These are phyloP conservation scores for Dovyalis caffra DNA, from an alignment of 345 rosid genomes.

Conservation along the genomic window DNA sequence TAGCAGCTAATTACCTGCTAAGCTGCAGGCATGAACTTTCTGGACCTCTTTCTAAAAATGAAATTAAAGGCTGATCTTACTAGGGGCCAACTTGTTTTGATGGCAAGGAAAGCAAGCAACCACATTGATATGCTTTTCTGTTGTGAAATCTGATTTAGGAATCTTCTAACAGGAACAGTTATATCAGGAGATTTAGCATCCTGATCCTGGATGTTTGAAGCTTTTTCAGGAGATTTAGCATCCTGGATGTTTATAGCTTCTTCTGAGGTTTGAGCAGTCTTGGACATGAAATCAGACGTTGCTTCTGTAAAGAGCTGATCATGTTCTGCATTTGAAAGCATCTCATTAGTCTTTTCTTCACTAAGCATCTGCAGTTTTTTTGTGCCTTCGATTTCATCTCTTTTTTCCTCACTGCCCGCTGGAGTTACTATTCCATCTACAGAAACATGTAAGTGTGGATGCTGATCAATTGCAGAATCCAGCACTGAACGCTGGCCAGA, in stretches of 20 bases:
- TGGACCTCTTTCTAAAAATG: slow-evolving; percentile 48
- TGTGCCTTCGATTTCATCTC: not conserved
- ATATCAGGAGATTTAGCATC: slow-evolving; percentile 21
- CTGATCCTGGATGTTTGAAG: slow-evolving; percentile 21
- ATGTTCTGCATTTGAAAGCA: slow-evolving; percentile 22
- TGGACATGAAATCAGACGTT: slow-evolving; percentile 16
- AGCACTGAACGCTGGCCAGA: slow-evolving; percentile 17
- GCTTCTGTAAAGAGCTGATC: slow-evolving; percentile 19
- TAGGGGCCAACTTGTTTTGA: slow-evolving; percentile 60
- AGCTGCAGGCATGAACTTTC: slow-evolving; percentile 17
- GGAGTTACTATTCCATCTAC: slow-evolving; percentile 77
- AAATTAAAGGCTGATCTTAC: slow-evolving; percentile 46
- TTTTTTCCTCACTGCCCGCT: slow-evolving; percentile 37
- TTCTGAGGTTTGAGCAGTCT: slow-evolving; percentile 19
- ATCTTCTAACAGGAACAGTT: slow-evolving; percentile 34
- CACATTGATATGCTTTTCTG: slow-evolving; percentile 43
- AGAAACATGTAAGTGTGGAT: slow-evolving; percentile 56
- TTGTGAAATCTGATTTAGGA: slow-evolving; percentile 38
- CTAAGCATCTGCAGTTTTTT: not conserved
- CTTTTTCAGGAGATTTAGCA: slow-evolving; percentile 18
- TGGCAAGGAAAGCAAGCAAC: slow-evolving; percentile 58
- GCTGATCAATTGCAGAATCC: slow-evolving; percentile 62
- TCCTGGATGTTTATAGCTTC: slow-evolving; percentile 20
- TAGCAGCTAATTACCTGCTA: not conserved
- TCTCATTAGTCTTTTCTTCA: not conserved